Evolutionary conservation across 192 early-diverging fungal genomes (phyloP), one percentile per base, ranked within the genome.

Genomic region (Entomortierella parvispora): DNA sequence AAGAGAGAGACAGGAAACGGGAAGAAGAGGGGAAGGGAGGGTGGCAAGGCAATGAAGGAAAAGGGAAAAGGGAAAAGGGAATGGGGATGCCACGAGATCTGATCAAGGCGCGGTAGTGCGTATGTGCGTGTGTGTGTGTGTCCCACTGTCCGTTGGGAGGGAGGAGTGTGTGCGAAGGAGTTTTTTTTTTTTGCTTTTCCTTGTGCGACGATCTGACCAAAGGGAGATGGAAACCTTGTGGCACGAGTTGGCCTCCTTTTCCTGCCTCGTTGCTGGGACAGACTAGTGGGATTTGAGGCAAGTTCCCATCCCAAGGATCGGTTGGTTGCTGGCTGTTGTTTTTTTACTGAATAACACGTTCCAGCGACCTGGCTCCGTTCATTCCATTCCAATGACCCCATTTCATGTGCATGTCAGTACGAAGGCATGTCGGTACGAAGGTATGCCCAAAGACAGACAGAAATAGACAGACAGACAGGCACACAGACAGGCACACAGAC

Each of bases 31-130:
- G 9, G 12, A 31, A 20, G 31, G 2, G 31, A 34, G 22, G 34
- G 54, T 33, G 54, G 54, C 20, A 20, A 25, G 51, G 28, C n/a
- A n/a, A 53, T 31, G 28, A 53, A 53, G 51, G 32, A 53, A 40
- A 17, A 18, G 44, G 44, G n/a, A 45, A 44, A 28, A 26, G 51
- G 40, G 56, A 26, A 43, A 43, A 43, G 50, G 10, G 53, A 34
- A 22, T 32, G 54, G 31, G 54, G 54, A 28, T 17, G 32, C 20
- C 32, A 31, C 28, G 51, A 25, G 3, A 31, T 14, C 28, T 53
- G 32, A 17, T 2, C 1, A 32, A 31, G 54, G 18, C 54, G 31
- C 32, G 54, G 54, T 33, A 29, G 28, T 34, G 20, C 32, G 31
- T 34, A 18, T 33, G 28, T 10, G 31, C 22, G 32, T n/a, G 54